Evolutionary conservation across 345 rosid species (phyloP), one percentile per base, ranked within the genome.

Genomic region (Mercurialis annua): DNA sequence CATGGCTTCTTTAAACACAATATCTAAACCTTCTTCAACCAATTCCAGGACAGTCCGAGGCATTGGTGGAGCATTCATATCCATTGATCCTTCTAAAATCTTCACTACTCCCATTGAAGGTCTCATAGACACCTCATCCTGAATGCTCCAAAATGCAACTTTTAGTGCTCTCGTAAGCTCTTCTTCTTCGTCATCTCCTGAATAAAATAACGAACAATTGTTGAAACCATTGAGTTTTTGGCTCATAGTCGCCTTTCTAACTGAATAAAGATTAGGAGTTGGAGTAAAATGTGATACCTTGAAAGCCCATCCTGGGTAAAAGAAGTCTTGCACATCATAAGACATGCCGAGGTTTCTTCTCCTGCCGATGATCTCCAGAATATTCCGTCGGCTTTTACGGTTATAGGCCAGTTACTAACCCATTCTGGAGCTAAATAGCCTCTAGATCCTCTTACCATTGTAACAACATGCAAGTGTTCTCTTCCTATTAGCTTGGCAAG

Each of bases 21-120:
- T 88, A n/a, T n/a, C 93, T 48, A 92, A 61, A 0, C 98, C 98
- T 84, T 92, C 98, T 47, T 90, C 96, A 4, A 90, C 70, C 65
- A 90, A 60, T 60, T 92, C 92, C 73, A 88, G 38, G 16, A 92
- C 92, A 1, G 90, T 87, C 7, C 88, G 98, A 4, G 97, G 97
- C 92, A 92, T 85, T 18, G 96, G 93, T 0, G 96, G 97, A 5
- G 54, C 10, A 60, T 81, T 81, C 24, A 90, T 77, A 4, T 81
- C 83, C 33, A 70, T 30, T 29, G 71, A 65, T 46, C 78, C 78
- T 75, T 75, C 78, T 8, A 75, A 36, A 71, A 70, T 59, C 46
- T 59, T 75, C 67, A 75, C 71, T 16, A 60, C 78, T 20, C 78
- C 78, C 78, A 75, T 70, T 26, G 78, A 75, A 17, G 78, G 78